These are phyloP conservation scores for Podaxis rugospora DNA, from an alignment of 768 basidiomycete genomes.

Conservation along the genomic window DNA sequence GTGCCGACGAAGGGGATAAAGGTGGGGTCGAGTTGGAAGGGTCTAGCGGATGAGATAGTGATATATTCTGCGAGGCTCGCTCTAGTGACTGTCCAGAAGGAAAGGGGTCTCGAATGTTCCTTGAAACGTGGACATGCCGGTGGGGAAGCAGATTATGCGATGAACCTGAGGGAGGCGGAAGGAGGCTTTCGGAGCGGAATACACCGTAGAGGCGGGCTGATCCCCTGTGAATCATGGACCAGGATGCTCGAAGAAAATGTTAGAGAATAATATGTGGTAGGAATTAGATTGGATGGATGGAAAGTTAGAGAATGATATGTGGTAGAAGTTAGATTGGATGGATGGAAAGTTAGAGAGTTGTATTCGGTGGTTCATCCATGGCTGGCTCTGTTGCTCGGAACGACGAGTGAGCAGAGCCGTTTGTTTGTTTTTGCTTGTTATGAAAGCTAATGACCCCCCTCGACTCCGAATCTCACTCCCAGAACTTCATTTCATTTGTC, in stretches of 20 bases:
- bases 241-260: background rate
- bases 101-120: constrained; percentile 16
- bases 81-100: constrained; percentile 3
- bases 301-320: background rate
- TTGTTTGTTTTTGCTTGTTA: background rate
- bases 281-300: background rate
- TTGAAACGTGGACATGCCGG: constrained; percentile 2
- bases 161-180: background rate
- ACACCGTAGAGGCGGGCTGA: constrained; percentile 1
- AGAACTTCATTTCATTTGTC: background rate
- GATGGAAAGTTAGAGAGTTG: background rate
- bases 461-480: background rate
- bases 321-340: background rate
- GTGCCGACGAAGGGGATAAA: constrained; percentile 13
- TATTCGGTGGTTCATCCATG: background rate
- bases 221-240: constrained; percentile 1
- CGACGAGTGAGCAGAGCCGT: background rate
- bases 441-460: background rate
- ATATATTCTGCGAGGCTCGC: constrained; percentile 3
- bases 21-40: constrained; percentile 14
- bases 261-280: background rate
- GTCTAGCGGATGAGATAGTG: constrained; percentile 21
- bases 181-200: background rate
- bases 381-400: background rate
- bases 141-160: background rate